phyloP scores from a whole-genome alignment of 2,329 filamentous ascomycete species.

The Pseudocercospora fijiensis region DNA sequence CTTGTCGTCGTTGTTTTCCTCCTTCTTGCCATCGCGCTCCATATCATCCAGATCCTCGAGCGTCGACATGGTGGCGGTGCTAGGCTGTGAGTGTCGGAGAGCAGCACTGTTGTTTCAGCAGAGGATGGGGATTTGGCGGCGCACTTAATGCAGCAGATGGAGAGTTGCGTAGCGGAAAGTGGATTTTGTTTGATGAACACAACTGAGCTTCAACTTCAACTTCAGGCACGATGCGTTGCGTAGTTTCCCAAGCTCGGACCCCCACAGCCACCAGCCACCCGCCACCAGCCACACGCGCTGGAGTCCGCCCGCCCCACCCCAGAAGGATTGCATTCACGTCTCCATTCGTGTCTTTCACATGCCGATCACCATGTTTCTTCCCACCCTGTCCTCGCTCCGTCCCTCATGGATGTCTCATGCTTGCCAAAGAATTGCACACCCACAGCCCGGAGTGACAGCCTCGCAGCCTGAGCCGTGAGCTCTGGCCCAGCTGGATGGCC shows the following conservation, averaged over 20 bases:
- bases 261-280: background rate
- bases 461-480: background rate
- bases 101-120: background rate
- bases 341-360: background rate
- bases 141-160: background rate
- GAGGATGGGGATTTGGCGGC: background rate
- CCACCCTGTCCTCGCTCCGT: background rate
- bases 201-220: background rate
- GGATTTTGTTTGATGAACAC: background rate
- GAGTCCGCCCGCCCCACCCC: background rate
- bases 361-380: background rate
- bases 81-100: background rate
- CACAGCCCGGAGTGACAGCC: background rate
- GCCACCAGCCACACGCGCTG: background rate
- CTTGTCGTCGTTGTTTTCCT: conserved; percentile 58
- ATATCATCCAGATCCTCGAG: conserved; percentile 90
- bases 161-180: background rate
- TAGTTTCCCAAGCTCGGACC: background rate
- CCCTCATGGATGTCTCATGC: background rate
- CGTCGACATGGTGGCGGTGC: conserved; percentile 67
- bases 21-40: conserved; percentile 74
- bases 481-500: background rate
- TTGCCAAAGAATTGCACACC: background rate
- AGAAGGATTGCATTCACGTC: conserved; percentile 1
- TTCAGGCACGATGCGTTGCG: background rate